Conservation (phyloP, 2,329 filamentous ascomycete species). For the Cladosporium sp. region DNA sequence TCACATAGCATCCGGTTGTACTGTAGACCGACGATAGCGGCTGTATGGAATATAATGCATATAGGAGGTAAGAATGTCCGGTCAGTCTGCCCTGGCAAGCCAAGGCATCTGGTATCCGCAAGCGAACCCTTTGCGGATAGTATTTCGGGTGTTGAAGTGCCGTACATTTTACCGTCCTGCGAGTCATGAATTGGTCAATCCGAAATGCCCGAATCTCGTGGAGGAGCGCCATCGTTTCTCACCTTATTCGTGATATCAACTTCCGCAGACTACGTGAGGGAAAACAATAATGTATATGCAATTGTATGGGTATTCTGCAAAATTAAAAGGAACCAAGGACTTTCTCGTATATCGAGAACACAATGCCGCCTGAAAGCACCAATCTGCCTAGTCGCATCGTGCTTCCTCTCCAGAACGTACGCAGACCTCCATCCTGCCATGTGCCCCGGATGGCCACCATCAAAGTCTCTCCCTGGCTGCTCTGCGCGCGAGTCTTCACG, state of each 20-base stretch:
- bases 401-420: constrained; percentile 36
- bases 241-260: background rate
- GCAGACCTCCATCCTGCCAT: constrained; percentile 29
- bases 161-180: background rate
- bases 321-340: constrained; percentile 21
- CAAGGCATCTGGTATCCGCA: background rate
- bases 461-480: constrained; percentile 32
- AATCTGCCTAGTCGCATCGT: constrained; percentile 35
- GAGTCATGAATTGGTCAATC: background rate
- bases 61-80: too few species aligned
- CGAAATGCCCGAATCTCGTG: background rate
- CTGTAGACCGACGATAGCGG: background rate
- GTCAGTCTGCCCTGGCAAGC: background rate
- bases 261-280: background rate
- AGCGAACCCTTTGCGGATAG: background rate
- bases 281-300: background rate
- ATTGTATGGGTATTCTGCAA: background rate
- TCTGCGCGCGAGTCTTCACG: constrained; percentile 44
- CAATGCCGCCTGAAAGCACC: constrained; percentile 35
- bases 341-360: constrained; percentile 38
- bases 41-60: background rate
- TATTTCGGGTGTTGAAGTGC: background rate
- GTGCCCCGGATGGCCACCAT: constrained; percentile 31
- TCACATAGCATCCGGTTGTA: background rate
- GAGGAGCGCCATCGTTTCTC: background rate